phyloP scores from a whole-genome alignment of 2,329 filamentous ascomycete genomes.

The Monosporascus sp. region DNA sequence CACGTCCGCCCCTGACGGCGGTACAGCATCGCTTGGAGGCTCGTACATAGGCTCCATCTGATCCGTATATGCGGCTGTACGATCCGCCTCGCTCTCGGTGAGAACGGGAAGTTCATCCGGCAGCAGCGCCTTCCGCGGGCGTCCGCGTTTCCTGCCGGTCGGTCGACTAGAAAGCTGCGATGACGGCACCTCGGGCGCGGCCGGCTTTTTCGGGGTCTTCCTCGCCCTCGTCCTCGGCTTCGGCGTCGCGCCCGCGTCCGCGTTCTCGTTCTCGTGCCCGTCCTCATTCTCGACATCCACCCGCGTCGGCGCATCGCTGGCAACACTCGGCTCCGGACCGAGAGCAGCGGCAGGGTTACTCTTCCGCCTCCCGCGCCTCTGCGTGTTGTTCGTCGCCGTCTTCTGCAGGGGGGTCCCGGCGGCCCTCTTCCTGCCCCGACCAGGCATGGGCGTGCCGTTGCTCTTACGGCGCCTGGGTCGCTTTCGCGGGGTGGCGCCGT shows the following conservation, averaged over 20 bases:
- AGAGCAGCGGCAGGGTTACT: slow-evolving; percentile 10
- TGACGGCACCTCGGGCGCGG: slow-evolving; percentile 18
- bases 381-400: slow-evolving; percentile 15
- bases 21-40: not conserved
- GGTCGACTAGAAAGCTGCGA: slow-evolving; percentile 18
- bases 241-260: slow-evolving; percentile 4
- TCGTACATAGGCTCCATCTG: not conserved
- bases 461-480: slow-evolving; percentile 42
- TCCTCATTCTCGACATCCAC: slow-evolving; percentile 22
- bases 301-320: slow-evolving; percentile 18
- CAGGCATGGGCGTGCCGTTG: slow-evolving; percentile 48
- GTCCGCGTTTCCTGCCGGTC: slow-evolving; percentile 26
- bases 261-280: slow-evolving; percentile 14
- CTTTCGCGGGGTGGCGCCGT: slow-evolving; percentile 33
- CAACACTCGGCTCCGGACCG: slow-evolving; percentile 20
- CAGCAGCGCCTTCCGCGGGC: slow-evolving; percentile 24
- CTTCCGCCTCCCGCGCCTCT: not conserved
- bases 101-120: slow-evolving; percentile 18
- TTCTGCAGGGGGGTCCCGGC: slow-evolving; percentile 39
- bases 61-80: slow-evolving; percentile 3
- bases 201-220: slow-evolving; percentile 21
- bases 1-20: not conserved
- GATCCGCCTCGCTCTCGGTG: slow-evolving; percentile 8
- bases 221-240: slow-evolving; percentile 25
- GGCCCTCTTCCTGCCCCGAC: slow-evolving; percentile 35